Base-by-base conservation (phyloP, 495 filamentous ascomycete genomes). In the Lepidopterella palustris region DNA sequence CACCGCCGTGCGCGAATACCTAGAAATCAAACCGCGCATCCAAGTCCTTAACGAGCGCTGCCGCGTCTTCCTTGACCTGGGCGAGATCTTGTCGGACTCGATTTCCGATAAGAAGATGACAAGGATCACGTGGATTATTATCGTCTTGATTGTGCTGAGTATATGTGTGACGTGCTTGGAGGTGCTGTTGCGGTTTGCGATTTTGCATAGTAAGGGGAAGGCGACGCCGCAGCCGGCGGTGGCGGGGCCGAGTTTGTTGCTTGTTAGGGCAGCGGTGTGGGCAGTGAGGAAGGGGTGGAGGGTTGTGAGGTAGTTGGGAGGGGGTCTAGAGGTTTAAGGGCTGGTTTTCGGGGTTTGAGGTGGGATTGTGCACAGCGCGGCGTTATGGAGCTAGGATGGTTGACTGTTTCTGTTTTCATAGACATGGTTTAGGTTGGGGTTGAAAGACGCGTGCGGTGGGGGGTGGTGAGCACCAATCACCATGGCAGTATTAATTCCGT, bases 31-130 rank as follows among this genome's bases (percentile, higher is more conserved):
- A 66, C 88, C 86, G 0, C 89, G 93, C 24, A 93, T 95, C 61
- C 86, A 93, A 69, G 91, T 96, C 5, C 83, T 99, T 35, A 99
- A 99, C 71, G 92, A 96, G 71, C 88, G 95, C 47, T 99, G 95
- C 68, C 82, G 87, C 27, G 93, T 99, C 29, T 99, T 99, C 74
- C 80, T 99, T 21, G 93, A 99, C 71, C 84, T 99, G 10, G 90
- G 95, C 24, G 91, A 96, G 73, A 97, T 99, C 29, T 78, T 99
- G 0, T 88, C 86, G 13, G 95, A 99, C 72, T 88, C 84, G 4
- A 90, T 96, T 50, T 88, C 88, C 28, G 92, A 97, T 70, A 87
- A 88, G 57, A 96, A 92, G 69, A 97, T 96, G 83, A 95, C 89
- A 63, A 79, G 83, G 75, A 81, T 97, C 71, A 99, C 93, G 0